Evolutionary conservation across 208 protist genomes (phyloP).

Genomic region (Acanthamoeba royreba): DNA sequence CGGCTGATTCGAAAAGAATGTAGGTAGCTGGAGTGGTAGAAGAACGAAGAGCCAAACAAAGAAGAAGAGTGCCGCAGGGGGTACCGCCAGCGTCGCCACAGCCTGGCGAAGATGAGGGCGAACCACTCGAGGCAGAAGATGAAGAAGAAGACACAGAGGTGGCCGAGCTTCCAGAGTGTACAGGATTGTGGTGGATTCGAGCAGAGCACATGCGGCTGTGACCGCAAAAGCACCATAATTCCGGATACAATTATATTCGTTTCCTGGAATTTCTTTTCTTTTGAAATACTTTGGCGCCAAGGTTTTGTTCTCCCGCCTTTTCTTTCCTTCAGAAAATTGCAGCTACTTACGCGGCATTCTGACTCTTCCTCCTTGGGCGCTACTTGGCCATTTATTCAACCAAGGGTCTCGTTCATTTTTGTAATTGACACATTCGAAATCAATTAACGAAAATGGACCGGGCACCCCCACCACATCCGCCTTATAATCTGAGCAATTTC

Average conservation of each 20-base stretch:
- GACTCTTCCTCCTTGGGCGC: too few relatives aligned
- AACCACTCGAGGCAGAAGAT: not conserved
- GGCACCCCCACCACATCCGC: not conserved
- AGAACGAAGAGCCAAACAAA: not conserved
- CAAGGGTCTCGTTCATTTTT: too few relatives aligned
- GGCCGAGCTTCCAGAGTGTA: not conserved
- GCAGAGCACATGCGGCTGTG: not conserved
- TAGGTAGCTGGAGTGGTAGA: not conserved
- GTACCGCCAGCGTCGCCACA: not conserved
- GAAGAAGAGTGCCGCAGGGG: not conserved
- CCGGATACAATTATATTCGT: too few relatives aligned
- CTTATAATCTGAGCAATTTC: constrained; percentile 29
- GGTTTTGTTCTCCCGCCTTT: too few relatives aligned
- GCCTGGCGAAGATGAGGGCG: not conserved
- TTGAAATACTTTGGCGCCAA: too few relatives aligned
- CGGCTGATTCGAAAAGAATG: too few relatives aligned
- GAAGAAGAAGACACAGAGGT: not conserved
- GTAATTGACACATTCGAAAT: not conserved
- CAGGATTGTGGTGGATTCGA: not conserved
- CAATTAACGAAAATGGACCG: not conserved
- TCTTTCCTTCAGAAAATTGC: too few relatives aligned
- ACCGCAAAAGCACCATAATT: too few relatives aligned
- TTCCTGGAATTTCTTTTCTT: too few relatives aligned
- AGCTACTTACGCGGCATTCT: too few relatives aligned
- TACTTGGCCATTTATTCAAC: too few relatives aligned